phyloP scores from a whole-genome alignment of 1,284 basidiomycete genomes.

The Ustilago bromivora region DNA sequence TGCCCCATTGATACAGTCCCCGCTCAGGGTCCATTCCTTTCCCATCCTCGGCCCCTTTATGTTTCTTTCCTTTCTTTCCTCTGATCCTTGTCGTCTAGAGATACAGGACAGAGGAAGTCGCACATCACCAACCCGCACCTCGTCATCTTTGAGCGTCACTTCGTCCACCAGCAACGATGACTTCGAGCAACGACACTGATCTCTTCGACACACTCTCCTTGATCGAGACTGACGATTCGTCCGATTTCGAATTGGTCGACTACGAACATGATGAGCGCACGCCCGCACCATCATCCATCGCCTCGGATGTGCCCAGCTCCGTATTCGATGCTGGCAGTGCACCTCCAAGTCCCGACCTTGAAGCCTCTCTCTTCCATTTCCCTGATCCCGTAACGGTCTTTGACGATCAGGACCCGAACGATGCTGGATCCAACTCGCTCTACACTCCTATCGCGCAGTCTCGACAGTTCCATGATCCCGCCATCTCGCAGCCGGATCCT shows the following conservation, averaged over 20 bases:
- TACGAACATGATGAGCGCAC: conserved; percentile 22
- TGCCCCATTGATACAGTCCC: neutral
- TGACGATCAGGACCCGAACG: conserved; percentile 8
- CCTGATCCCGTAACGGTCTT: conserved; percentile 39
- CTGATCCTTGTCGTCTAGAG: neutral
- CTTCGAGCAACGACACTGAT: conserved; percentile 35
- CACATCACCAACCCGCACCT: neutral
- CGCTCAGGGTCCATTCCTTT: conserved; percentile 8
- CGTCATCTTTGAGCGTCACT: neutral
- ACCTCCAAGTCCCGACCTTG: conserved; percentile 25
- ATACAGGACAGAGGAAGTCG: neutral
- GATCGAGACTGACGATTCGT: conserved; percentile 27
- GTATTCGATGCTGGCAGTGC: conserved; percentile 12
- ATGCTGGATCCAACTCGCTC: conserved; percentile 27
- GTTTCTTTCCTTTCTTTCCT: neutral
- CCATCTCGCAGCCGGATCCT: neutral
- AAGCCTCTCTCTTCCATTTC: conserved; percentile 38
- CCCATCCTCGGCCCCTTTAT: neutral
- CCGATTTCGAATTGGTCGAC: conserved; percentile 42
- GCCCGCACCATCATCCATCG: conserved; percentile 21
- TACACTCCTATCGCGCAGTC: conserved; percentile 19
- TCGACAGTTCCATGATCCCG: neutral
- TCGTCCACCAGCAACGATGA: conserved; percentile 1
- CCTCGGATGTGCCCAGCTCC: conserved; percentile 25
- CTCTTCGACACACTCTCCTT: conserved; percentile 33